Percentiles rank a stretch among this genome's conserved stretches.
Evolutionary conservation across 1,284 basidiomycete genomes (phyloP).

Genomic region (Phaffia rhodozyma): DNA sequence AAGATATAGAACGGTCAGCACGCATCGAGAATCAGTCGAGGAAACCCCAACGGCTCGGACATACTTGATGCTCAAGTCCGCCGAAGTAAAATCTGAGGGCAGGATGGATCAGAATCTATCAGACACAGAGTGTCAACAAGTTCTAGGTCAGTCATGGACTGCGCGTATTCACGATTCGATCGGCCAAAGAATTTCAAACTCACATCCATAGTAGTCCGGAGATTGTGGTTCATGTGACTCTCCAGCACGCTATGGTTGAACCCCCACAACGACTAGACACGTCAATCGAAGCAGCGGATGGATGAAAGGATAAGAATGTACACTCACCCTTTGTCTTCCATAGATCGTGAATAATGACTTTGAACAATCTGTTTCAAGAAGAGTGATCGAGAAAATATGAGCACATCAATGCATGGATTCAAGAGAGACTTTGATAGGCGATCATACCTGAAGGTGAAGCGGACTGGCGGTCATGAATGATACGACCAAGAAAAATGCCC

Average conservation of each 20-base stretch:
- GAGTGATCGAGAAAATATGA: too few relatives aligned
- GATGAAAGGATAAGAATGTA: too few relatives aligned
- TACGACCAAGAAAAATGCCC: constrained; percentile 9
- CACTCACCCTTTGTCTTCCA: constrained; percentile 4
- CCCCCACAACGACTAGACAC: too few relatives aligned
- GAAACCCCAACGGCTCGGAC: neutral
- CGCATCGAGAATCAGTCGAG: too few relatives aligned
- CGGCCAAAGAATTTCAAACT: neutral
- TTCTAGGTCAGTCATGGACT: neutral
- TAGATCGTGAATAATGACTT: constrained; percentile 7
- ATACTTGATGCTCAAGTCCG: constrained; percentile 9
- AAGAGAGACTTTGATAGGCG: neutral
- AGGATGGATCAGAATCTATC: constrained; percentile 10
- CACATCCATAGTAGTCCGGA: constrained; percentile 14
- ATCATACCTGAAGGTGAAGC: constrained; percentile 9
- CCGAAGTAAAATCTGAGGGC: constrained; percentile 8
- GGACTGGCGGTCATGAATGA: constrained; percentile 8
- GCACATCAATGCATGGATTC: neutral
- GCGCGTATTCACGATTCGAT: neutral
- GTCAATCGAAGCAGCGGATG: too few relatives aligned
- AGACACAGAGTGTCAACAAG: too few relatives aligned
- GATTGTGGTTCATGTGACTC: constrained; percentile 3
- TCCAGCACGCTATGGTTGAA: neutral
- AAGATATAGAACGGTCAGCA: too few relatives aligned
- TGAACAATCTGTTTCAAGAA: constrained; percentile 8